Percentiles rank a stretch among this genome's conserved stretches.
Evolutionary conservation across 305 asterid genomes (phyloP).

Genomic region (Petunia hybrid): DNA sequence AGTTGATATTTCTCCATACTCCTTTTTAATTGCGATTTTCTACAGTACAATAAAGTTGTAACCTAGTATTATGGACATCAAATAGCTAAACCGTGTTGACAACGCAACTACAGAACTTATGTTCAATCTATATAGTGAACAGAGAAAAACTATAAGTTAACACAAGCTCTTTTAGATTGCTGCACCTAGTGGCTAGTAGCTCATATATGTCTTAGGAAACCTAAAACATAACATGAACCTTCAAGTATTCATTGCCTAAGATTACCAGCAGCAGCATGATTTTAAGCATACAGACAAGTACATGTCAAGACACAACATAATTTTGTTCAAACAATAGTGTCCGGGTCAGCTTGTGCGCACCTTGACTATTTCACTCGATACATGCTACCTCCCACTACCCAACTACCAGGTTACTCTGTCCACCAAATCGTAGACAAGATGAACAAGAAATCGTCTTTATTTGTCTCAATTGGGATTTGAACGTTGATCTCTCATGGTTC

Average conservation of each 20-base stretch:
- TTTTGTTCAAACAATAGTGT: too few relatives aligned
- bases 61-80: neutral
- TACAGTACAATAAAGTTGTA: neutral
- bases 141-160: neutral
- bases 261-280: neutral
- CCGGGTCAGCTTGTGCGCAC: too few relatives aligned
- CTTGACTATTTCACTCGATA: too few relatives aligned
- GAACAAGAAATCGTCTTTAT: too few relatives aligned
- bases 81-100: neutral
- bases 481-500: too few relatives aligned
- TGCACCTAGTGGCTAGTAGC: neutral
- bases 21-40: neutral
- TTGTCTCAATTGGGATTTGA: too few relatives aligned
- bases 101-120: neutral
- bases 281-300: neutral
- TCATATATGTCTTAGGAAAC: neutral
- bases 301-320: neutral
- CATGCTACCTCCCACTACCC: too few relatives aligned
- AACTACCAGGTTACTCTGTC: too few relatives aligned
- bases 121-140: neutral
- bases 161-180: neutral
- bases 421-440: too few relatives aligned
- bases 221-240: neutral
- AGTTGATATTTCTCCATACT: neutral
- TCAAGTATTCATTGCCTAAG: constrained; percentile 12